These are phyloP conservation scores for Tricholoma sp. DNA, from an alignment of 768 basidiomycete genomes.

Conservation along the genomic window DNA sequence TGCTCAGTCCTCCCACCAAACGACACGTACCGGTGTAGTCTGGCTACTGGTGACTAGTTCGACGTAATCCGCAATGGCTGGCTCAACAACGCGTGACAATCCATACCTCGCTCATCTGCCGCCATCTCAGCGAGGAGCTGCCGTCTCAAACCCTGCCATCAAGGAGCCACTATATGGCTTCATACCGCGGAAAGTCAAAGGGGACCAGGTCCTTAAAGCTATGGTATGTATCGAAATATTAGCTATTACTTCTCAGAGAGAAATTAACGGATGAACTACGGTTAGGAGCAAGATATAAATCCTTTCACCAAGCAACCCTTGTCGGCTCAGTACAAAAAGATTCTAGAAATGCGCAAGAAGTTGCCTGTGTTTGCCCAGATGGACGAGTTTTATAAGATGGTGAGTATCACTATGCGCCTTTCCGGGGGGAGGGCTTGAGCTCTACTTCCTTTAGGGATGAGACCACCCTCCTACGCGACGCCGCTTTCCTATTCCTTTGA, in stretches of 20 bases:
- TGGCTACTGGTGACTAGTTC: neutral
- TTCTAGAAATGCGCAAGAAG: conserved; percentile 78
- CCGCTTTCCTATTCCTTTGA: conserved; percentile 5
- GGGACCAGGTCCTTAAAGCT: conserved; percentile 58
- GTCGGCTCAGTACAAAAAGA: conserved; percentile 78
- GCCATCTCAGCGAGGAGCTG: conserved; percentile 28
- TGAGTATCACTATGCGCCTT: conserved; percentile 36
- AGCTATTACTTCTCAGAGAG: neutral
- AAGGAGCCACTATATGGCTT: conserved; percentile 72
- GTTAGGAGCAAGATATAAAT: conserved; percentile 73
- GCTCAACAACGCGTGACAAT: conserved; percentile 28
- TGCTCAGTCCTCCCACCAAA: no score
- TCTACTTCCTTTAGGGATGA: conserved; percentile 37
- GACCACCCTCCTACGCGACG: conserved; percentile 23
- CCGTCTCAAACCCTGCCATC: conserved; percentile 4
- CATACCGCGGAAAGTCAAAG: conserved; percentile 63
- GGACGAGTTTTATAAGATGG: conserved; percentile 88
- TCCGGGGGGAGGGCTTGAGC: conserved; percentile 39
- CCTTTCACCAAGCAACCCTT: conserved; percentile 84
- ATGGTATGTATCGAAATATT: conserved; percentile 46
- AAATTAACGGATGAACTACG: conserved; percentile 8
- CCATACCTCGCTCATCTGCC: conserved; percentile 48
- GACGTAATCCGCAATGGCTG: neutral
- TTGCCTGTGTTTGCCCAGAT: conserved; percentile 91
- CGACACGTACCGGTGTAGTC: no score